Conservation (phyloP, 345 rosid species). For the Salix dunnii region DNA sequence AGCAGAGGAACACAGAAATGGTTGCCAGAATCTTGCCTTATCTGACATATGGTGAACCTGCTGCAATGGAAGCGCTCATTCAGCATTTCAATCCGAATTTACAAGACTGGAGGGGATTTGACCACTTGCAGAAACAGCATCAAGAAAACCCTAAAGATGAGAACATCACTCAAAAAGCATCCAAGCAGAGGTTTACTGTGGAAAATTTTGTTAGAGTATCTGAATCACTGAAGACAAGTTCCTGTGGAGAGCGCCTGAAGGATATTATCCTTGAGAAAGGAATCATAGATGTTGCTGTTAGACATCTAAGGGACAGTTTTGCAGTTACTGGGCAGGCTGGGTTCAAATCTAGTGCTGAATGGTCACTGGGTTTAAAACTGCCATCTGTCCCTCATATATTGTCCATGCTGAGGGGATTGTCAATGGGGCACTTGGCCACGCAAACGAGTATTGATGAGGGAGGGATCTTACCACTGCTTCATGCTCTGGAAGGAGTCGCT, state of each 20-base stretch:
- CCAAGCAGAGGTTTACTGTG: conserved; percentile 67
- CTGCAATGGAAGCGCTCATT: conserved; percentile 95
- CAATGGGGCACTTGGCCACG: conserved; percentile 93
- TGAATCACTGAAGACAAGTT: conserved; percentile 95
- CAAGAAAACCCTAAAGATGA: conserved; percentile 77
- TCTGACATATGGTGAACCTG: conserved; percentile 97
- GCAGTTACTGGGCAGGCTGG: conserved; percentile 75
- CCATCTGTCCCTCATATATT: conserved; percentile 87
- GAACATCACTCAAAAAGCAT: conserved; percentile 57
- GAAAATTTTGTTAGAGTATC: conserved; percentile 95
- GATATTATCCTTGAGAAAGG: conserved; percentile 89
- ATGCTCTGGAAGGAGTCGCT: conserved; percentile 86
- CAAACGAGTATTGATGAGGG: conserved; percentile 83
- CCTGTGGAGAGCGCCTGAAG: conserved; percentile 93
- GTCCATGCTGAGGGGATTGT: conserved; percentile 90
- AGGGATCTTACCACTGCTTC: conserved; percentile 78
- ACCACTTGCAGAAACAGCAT: conserved; percentile 65
- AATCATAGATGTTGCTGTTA: conserved; percentile 73
- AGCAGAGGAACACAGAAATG: conserved; percentile 98
- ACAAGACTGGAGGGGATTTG: conserved; percentile 86
- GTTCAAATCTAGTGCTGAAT: conserved; percentile 65
- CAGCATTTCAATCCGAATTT: conserved; percentile 83
- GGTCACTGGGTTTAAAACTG: conserved; percentile 71
- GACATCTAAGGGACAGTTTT: conserved; percentile 68
- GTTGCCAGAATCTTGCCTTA: conserved; percentile 97